Evolutionary conservation across 352 stramenopile species (phyloP), one percentile per base, ranked within the genome.

Genomic region (Phytophthora ohioensis): DNA sequence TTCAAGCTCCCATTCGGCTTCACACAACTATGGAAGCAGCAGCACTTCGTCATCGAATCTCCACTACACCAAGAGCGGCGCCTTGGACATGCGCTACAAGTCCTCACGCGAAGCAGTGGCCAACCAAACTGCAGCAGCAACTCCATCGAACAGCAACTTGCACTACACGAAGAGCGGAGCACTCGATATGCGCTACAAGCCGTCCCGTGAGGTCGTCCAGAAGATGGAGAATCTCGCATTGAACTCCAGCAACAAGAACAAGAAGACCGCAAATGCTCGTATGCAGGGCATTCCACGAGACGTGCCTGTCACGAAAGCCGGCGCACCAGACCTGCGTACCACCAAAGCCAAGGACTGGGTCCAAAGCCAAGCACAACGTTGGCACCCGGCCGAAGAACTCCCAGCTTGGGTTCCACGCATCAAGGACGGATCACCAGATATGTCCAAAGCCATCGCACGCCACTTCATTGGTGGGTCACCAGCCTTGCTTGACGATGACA

Each of bases 391-490:
- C 7, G 68, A 76, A 35, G 12, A n/a, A 15, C 48, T 80, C 0
- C 72, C 72, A 1, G 30, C 10, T 9, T 79, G 72, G 72, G 56
- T 79, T 2, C 67, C 72, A 7, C 58, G 57, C 27, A 67, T 64
- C 21, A 80, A 80, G 35, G 72, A 80, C n/a, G 72, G 72, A 45
- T 73, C 68, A 3, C 72, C 68, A 12, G 68, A 80, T 51, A 73
- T 74, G 62, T 68, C 57, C 21, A 80, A 70, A 30, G 53, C 66
- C 13, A 56, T 67, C n/a, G 36, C 72, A 2, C 62, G 72, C 5
- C 51, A 73, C 30, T 80, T 80, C 39, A 69, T 80, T 31, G 56
- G 58, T 34, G 45, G 39, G 12, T 70, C 72, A 3, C 64, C 69
- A 41, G 58, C 49, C 2, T 51, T 76, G 35, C 11, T 59, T 17